These are phyloP conservation scores for Cladosporium austrohemisphaericum DNA, from an alignment of 2,329 filamentous ascomycete species.

Conservation along the genomic window DNA sequence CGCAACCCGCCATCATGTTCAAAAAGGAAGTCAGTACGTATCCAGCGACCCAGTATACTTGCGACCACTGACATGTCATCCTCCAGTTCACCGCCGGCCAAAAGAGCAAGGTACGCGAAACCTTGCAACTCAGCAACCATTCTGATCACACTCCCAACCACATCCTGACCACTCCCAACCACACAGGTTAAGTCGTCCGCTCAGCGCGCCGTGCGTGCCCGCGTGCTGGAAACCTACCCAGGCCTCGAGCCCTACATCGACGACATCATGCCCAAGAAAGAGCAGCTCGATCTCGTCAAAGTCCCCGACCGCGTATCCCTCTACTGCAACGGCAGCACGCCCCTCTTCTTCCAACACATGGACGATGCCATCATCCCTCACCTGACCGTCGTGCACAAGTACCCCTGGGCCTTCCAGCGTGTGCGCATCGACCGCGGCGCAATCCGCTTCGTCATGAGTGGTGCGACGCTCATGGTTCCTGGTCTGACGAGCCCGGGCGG, in stretches of 20 bases:
- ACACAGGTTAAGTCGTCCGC: conserved; percentile 76
- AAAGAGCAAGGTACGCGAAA: conserved; percentile 67
- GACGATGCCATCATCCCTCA: conserved; percentile 78
- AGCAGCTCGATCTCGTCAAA: conserved; percentile 84
- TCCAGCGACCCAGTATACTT: background rate
- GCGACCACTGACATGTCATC: conserved; percentile 21
- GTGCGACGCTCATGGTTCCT: conserved; percentile 93
- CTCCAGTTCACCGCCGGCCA: conserved; percentile 62
- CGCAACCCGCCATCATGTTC: conserved; percentile 62
- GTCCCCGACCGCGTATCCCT: conserved; percentile 87
- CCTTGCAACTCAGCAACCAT: background rate
- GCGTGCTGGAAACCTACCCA: conserved; percentile 80
- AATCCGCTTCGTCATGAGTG: conserved; percentile 91
- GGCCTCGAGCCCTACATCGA: conserved; percentile 84
- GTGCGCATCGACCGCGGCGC: conserved; percentile 92
- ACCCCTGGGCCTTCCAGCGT: conserved; percentile 76
- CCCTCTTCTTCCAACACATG: conserved; percentile 88
- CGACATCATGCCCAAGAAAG: conserved; percentile 91
- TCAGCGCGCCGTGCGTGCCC: conserved; percentile 79
- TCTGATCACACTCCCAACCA: background rate
- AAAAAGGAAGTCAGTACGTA: conserved; percentile 73
- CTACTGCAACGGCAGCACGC: conserved; percentile 73
- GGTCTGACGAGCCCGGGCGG: conserved; percentile 84
- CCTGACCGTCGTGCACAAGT: conserved; percentile 82
- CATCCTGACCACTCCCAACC: background rate